Base-by-base conservation (phyloP, 768 basidiomycete species). In the Coprinopsis marcescibilis region DNA sequence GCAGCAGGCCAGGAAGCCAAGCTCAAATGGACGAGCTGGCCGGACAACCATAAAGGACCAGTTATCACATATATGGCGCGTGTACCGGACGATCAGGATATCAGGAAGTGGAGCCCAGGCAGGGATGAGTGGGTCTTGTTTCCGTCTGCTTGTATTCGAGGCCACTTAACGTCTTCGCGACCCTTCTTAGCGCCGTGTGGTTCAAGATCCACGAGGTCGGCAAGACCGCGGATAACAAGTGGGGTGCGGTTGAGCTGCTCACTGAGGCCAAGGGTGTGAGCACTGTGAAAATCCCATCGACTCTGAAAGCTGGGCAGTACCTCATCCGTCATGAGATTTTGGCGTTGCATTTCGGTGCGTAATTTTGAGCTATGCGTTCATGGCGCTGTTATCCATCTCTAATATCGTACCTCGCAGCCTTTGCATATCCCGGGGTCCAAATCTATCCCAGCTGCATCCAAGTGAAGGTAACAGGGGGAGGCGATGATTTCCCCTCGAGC, bases 281-380 rank as follows among this genome's bases (percentile, higher is more conserved):
- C 46, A 67, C 65, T 3, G 69, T 75, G 57, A 71, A 65, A 3
- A 72, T 74, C 41, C 72, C 72, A 5, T 53, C 61, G 1, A 71
- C 65, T 15, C 59, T 73, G 35, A 58, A 66, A 47, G 49, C 72
- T 13, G 72, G 71, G 3, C 71, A 74, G 53, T 75, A 75, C 51
- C 64, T 75, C 53, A 64, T 74, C 49, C 63, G 72, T 12, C 67
- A 74, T 53, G 72, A 74, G 49, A 72, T 70, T 66, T 69, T 71
- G 50, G 68, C 67, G 13, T 48, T 69, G 29, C 68, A 71, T 27
- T 12, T 20, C 58, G 45, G 45, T 46, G 27, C 20, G 45, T 27
- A 35, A 8, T 3, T 23, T 3, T 19, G 21, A 17, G 5, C 20
- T 40, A 15, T 20, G 24, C 17, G 11, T 4, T 6, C 8, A 12